A percentile compares a stretch with the other conserved stretches of the same genome.
phyloP scores from a whole-genome alignment of 2,329 filamentous ascomycete genomes.

The Fusarium buharicum region DNA sequence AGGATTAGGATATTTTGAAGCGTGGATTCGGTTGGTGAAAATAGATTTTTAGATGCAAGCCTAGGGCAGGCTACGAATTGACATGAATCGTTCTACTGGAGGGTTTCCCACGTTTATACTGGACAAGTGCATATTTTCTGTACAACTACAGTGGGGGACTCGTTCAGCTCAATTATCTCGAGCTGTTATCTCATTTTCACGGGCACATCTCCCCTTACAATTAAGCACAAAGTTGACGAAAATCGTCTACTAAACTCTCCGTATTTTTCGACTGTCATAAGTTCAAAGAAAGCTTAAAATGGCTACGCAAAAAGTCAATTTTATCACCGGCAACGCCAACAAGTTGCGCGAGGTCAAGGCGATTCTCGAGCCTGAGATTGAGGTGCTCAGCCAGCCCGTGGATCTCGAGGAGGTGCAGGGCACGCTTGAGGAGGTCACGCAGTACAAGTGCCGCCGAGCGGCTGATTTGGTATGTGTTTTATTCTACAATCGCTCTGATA shows the following conservation, averaged over 20 bases:
- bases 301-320: conserved; percentile 71
- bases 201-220: not conserved
- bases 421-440: conserved; percentile 88
- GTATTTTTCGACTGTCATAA: not conserved
- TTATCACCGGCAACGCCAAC: conserved; percentile 96
- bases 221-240: not conserved
- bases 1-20: not conserved
- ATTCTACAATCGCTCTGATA: not conserved
- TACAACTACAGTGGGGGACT: conserved; percentile 18
- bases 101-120: conserved; percentile 2
- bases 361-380: conserved; percentile 80
- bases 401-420: conserved; percentile 93
- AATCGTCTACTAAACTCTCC: not conserved
- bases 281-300: conserved; percentile 45
- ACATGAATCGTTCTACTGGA: conserved; percentile 35
- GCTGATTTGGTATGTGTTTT: conserved; percentile 72
- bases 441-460: conserved; percentile 85
- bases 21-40: conserved; percentile 28
- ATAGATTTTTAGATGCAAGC: conserved; percentile 40
- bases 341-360: conserved; percentile 91
- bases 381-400: conserved; percentile 77
- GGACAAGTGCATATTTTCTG: conserved; percentile 35
- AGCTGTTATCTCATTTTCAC: conserved; percentile 1
- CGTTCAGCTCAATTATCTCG: conserved; percentile 13
- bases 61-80: conserved; percentile 31